Evolutionary conservation across 805 yeast species (phyloP).

Genomic region (Kodamaea leandrae): DNA sequence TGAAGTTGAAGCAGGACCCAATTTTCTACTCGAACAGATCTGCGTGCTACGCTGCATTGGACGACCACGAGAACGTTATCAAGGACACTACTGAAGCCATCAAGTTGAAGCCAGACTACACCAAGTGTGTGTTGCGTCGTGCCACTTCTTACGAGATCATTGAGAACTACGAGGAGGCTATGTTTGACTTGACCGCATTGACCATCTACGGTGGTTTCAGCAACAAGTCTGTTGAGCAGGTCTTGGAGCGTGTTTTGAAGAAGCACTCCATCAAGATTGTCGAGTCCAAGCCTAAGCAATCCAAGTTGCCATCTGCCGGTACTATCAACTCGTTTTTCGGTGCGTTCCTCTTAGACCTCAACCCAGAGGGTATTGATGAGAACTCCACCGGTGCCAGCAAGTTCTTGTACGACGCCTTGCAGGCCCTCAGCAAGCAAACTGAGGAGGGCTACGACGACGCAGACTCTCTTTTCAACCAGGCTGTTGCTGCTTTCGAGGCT

Average conservation of each 20-base stretch:
- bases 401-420: slow-evolving; percentile 63
- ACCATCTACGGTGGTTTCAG: slow-evolving; percentile 82
- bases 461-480: slow-evolving; percentile 55
- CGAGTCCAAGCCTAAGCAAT: slow-evolving; percentile 50
- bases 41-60: slow-evolving; percentile 86
- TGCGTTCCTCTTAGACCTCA: slow-evolving; percentile 65
- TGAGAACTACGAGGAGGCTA: slow-evolving; percentile 77
- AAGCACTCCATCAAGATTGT: slow-evolving; percentile 74
- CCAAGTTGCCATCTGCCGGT: slow-evolving; percentile 75
- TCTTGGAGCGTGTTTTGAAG: slow-evolving; percentile 83
- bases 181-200: slow-evolving; percentile 87
- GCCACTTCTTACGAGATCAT: slow-evolving; percentile 87
- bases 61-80: slow-evolving; percentile 78
- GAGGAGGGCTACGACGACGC: slow-evolving; percentile 63
- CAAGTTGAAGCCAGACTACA: slow-evolving; percentile 81
- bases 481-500: slow-evolving; percentile 47
- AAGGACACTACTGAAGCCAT: slow-evolving; percentile 87
- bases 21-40: slow-evolving; percentile 93
- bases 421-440: slow-evolving; percentile 49
- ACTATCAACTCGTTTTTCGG: slow-evolving; percentile 84
- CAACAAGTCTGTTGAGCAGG: slow-evolving; percentile 71
- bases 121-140: slow-evolving; percentile 89
- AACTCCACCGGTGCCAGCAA: slow-evolving; percentile 58
- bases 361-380: slow-evolving; percentile 48
- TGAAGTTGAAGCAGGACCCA: slow-evolving; percentile 74